Base-by-base conservation (phyloP, 2,329 filamentous ascomycete species). In the Aspergillus aculeatinus region DNA sequence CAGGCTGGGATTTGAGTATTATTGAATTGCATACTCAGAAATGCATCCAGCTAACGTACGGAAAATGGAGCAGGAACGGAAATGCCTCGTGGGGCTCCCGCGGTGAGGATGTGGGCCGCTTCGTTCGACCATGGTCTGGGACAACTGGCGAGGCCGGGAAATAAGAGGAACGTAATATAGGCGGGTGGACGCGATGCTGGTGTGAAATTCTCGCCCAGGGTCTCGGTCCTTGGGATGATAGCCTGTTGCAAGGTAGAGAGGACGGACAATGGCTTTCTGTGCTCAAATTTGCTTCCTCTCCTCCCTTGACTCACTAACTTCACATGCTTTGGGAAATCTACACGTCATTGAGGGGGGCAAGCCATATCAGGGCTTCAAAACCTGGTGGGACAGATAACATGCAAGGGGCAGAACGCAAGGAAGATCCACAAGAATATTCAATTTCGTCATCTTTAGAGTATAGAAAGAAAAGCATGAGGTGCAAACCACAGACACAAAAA, bases 371-470 rank as follows among this genome's bases (percentile, higher is more conserved):
- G 39, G 39, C 39, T 44, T 9, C 39, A 19, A 44, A 44, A 44
- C 16, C 5, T 53, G 21, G 42, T 53, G 23, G 42, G 35, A 42
- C 33, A 53, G 11, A 53, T 23, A 53, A 27, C 33, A 53, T 53
- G 35, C n/a, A 44, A 21, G 44, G 27, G 31, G 21, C 6, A 42
- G 19, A 19, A 48, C 7, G 27, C 25, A 25, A 35, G 10, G 42
- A 48, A 55, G 11, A 47, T 55, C 35, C 47, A 35, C 23, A 47
- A 55, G 27, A 48, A 44, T 44, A 19, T 7, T 65, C 55, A 63
- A 64, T 66, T 68, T 64, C 63, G 66, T 65, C 59, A 61, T 58
- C 54, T 44, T 57, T 60, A 55, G 54, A 60, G 60, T 47, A 59
- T 60, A 58, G 61, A 59, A 62, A 62, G 48, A 60, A 65, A 56